Conservation (phyloP, 176 grass and related monocot species). For the Leersia perrieri region DNA sequence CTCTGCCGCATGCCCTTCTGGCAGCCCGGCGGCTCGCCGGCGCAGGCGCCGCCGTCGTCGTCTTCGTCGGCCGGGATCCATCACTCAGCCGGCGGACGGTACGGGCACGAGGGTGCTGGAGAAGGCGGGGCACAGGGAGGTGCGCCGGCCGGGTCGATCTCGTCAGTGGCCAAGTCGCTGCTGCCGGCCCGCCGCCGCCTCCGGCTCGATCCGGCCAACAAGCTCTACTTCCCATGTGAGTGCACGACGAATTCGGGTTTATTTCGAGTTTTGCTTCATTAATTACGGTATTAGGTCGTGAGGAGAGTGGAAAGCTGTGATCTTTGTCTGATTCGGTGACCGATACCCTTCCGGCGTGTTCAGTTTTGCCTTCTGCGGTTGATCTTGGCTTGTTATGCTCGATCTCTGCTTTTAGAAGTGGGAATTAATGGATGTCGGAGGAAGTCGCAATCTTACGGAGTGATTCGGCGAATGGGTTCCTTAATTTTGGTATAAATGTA, state of each 20-base stretch:
- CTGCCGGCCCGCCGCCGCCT: constrained; percentile 70
- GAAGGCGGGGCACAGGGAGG: constrained; percentile 22
- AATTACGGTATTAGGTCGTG: background rate
- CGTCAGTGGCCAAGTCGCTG: constrained; percentile 71
- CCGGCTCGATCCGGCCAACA: constrained; percentile 79
- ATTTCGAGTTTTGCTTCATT: background rate
- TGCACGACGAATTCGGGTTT: background rate
- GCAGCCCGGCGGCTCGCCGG: constrained; percentile 44
- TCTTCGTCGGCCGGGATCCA: constrained; percentile 50
- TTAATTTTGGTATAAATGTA: background rate
- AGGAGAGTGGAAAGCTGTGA: constrained; percentile 1
- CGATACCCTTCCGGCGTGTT: background rate
- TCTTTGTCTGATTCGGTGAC: constrained; percentile 3
- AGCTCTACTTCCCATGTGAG: constrained; percentile 99
- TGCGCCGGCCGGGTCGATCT: constrained; percentile 54
- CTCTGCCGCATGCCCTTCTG: constrained; percentile 95
- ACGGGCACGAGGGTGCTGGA: constrained; percentile 43
- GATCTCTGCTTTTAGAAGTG: constrained; percentile 18
- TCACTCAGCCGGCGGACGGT: constrained; percentile 49
- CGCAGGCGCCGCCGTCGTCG: constrained; percentile 36
- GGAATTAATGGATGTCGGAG: background rate
- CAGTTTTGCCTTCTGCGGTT: background rate
- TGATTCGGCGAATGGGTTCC: constrained; percentile 1
- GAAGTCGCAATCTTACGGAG: background rate
- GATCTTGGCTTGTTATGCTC: constrained; percentile 18